Percentiles rank a stretch among this genome's conserved stretches.
phyloP scores from a whole-genome alignment of 2,329 filamentous ascomycete genomes.

The Alternaria consortialis region DNA sequence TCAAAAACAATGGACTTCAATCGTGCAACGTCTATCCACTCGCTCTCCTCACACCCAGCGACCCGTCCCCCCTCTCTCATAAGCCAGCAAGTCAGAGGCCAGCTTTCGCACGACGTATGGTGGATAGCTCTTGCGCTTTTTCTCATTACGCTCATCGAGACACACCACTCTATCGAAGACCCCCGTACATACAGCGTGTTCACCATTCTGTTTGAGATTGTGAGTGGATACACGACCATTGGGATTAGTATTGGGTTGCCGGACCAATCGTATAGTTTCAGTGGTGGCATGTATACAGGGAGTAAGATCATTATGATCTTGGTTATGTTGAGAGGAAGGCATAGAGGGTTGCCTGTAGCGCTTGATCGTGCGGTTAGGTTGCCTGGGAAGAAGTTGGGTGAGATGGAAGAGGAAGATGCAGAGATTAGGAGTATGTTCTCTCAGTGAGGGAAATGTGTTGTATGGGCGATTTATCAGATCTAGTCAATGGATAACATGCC shows the following conservation, averaged over 20 bases:
- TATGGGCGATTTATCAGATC: not conserved
- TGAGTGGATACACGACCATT: conserved; percentile 34
- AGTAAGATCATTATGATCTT: conserved; percentile 34
- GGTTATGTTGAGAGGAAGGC: conserved; percentile 29
- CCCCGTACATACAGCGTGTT: conserved; percentile 33
- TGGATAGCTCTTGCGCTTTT: conserved; percentile 34
- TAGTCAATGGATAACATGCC: not conserved
- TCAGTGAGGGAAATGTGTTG: conserved; percentile 2
- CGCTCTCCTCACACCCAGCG: conserved; percentile 21
- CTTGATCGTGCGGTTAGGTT: conserved; percentile 32
- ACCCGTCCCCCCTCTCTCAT: conserved; percentile 29
- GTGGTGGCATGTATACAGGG: conserved; percentile 32
- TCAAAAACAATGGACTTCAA: conserved; percentile 29
- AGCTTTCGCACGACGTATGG: conserved; percentile 36
- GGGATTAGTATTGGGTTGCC: conserved; percentile 33
- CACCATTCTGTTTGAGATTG: conserved; percentile 33
- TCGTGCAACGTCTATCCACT: conserved; percentile 30
- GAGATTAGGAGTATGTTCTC: conserved; percentile 30
- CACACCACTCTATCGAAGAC: conserved; percentile 31
- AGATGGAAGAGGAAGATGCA: conserved; percentile 33
- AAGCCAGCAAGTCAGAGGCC: conserved; percentile 33
- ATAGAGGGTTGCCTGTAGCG: conserved; percentile 32
- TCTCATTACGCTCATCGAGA: conserved; percentile 35
- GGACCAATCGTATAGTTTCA: conserved; percentile 33
- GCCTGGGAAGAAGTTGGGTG: conserved; percentile 28